Percentiles rank a stretch among this genome's conserved stretches.
These are phyloP conservation scores for Colletotrichum kahawae DNA, from an alignment of 2,329 filamentous ascomycete genomes.

Conservation along the genomic window DNA sequence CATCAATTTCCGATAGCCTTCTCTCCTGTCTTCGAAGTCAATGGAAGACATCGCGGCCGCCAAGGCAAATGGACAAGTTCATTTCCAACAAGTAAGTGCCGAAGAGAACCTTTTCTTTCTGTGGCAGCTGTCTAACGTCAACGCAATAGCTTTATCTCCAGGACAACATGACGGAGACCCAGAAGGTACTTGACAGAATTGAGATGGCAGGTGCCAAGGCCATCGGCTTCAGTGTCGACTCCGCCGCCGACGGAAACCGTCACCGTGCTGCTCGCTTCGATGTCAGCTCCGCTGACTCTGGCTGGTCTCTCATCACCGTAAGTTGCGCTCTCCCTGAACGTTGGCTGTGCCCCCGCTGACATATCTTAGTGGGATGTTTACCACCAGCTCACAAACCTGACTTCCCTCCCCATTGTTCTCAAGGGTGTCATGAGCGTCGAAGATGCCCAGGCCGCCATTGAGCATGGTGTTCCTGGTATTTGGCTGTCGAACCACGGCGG, in stretches of 20 bases:
- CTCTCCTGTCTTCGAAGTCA: slow-evolving; percentile 35
- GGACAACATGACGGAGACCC: slow-evolving; percentile 36
- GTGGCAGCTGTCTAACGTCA: background rate
- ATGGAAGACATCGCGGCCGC: slow-evolving; percentile 42
- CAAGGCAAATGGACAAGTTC: slow-evolving; percentile 39
- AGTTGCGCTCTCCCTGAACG: accelerated
- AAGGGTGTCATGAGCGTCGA: slow-evolving; percentile 44
- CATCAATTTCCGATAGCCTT: slow-evolving; percentile 25
- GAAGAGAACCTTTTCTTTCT: background rate
- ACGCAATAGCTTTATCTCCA: slow-evolving; percentile 29
- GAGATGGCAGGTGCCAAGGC: slow-evolving; percentile 39
- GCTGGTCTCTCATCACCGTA: slow-evolving; percentile 16
- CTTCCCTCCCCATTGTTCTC: slow-evolving; percentile 41
- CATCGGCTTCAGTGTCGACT: slow-evolving; percentile 44
- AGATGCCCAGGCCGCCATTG: slow-evolving; percentile 38
- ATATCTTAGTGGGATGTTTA: slow-evolving; percentile 37
- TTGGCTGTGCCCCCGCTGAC: background rate
- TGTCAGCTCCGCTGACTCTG: slow-evolving; percentile 37
- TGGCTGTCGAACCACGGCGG: slow-evolving; percentile 49
- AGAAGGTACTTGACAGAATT: slow-evolving; percentile 32
- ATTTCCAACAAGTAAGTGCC: slow-evolving; percentile 37
- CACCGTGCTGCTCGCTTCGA: slow-evolving; percentile 45
- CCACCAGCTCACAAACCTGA: slow-evolving; percentile 37
- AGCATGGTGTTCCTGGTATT: slow-evolving; percentile 37
- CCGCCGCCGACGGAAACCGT: slow-evolving; percentile 41